A percentile compares a stretch with the other conserved stretches of the same genome.
Evolutionary conservation across 345 rosid species (phyloP).

Genomic region (Arabidopsis suecica): DNA sequence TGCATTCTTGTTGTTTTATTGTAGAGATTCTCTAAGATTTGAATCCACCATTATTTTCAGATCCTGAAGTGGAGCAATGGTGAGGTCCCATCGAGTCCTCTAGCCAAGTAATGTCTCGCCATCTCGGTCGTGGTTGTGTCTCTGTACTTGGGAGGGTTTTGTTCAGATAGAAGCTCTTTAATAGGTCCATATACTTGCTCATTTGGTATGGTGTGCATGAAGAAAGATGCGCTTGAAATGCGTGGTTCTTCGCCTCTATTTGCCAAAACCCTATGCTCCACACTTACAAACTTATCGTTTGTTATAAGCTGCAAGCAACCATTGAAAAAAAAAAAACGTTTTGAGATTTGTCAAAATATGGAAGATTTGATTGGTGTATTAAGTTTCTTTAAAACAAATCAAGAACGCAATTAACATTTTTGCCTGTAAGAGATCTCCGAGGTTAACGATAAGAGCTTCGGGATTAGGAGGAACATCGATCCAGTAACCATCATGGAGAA

Average conservation of each 20-base stretch:
- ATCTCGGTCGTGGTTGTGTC: conserved; percentile 46
- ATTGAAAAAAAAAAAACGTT: not conserved
- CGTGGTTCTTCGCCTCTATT: conserved; percentile 45
- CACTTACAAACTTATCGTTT: conserved; percentile 52
- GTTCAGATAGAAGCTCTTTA: conserved; percentile 52
- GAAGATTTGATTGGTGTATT: not conserved
- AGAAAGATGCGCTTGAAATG: conserved; percentile 48
- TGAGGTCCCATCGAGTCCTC: conserved; percentile 45
- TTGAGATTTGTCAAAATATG: conserved; percentile 7
- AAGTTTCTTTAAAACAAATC: not conserved
- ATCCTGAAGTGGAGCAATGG: conserved; percentile 22
- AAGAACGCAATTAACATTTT: conserved; percentile 16
- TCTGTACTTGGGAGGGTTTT: conserved; percentile 52
- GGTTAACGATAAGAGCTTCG: conserved; percentile 53
- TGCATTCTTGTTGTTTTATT: not conserved
- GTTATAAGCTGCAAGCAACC: conserved; percentile 46
- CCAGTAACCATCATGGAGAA: conserved; percentile 52
- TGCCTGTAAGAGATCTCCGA: conserved; percentile 65
- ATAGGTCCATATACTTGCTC: conserved; percentile 43
- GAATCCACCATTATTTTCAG: conserved; percentile 3
- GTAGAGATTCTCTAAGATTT: not conserved
- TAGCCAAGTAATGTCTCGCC: conserved; percentile 27
- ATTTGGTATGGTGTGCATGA: conserved; percentile 15
- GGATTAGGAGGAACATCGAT: conserved; percentile 54
- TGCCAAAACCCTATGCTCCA: conserved; percentile 51